Evolutionary conservation across 2,329 filamentous ascomycete species (phyloP).

Genomic region (Venturia pyrina): DNA sequence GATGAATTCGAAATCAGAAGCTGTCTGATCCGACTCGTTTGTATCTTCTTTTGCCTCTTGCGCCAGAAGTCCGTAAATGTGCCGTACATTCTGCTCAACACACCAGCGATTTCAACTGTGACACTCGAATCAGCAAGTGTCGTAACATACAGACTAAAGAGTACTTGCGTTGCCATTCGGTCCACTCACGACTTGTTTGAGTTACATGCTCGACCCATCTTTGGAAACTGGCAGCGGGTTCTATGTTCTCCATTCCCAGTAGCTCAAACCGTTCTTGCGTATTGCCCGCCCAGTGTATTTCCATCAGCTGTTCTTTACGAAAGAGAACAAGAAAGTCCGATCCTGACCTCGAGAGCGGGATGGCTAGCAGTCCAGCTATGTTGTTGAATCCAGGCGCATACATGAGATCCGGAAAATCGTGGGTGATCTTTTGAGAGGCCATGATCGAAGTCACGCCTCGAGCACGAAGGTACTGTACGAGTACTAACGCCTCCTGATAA

Average conservation of each 20-base stretch:
- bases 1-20: not conserved
- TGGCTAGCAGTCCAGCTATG: not conserved
- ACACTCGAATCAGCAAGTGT: not conserved
- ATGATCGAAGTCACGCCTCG: not conserved
- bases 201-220: not conserved
- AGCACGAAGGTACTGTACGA: not conserved
- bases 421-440: not conserved
- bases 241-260: not conserved
- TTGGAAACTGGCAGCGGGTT: not conserved
- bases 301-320: slow-evolving; percentile 1
- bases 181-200: not conserved
- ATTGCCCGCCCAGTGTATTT: not conserved
- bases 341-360: not conserved
- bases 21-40: not conserved
- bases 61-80: slow-evolving; percentile 2
- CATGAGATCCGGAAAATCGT: not conserved
- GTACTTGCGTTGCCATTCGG: not conserved
- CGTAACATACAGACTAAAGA: not conserved
- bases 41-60: not conserved
- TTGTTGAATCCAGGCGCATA: not conserved
- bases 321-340: not conserved
- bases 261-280: not conserved
- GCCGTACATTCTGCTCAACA: not conserved
- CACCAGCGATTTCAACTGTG: not conserved
- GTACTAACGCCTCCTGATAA: not conserved